phyloP scores from a whole-genome alignment of 2,329 filamentous ascomycete genomes.

The Hymenoscyphus linearis region DNA sequence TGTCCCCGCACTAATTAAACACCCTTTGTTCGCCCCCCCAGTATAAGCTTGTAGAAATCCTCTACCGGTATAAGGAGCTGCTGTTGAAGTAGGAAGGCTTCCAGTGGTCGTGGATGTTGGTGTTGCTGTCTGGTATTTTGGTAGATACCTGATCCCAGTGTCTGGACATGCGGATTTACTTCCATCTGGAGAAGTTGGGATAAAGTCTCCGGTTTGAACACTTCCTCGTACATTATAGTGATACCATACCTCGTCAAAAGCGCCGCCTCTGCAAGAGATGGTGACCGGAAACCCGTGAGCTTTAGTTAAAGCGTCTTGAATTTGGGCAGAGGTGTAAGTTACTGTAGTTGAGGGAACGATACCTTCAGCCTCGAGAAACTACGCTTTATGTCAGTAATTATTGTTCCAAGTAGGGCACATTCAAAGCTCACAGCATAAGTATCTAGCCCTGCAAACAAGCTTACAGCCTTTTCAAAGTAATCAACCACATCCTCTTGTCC shows the following conservation, averaged over 20 bases:
- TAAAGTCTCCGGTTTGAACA: conserved; percentile 10
- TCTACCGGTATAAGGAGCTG: conserved; percentile 39
- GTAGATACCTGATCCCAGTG: conserved; percentile 5
- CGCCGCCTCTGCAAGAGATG: conserved; percentile 39
- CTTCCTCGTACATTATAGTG: conserved; percentile 10
- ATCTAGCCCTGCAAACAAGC: conserved; percentile 49
- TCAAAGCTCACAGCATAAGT: conserved; percentile 7
- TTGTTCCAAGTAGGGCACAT: conserved; percentile 35
- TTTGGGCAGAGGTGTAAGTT: conserved; percentile 38
- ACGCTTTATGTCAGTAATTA: conserved; percentile 37
- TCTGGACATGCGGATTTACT: conserved; percentile 3
- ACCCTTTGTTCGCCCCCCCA: conserved; percentile 47
- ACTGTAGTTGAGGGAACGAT: conserved; percentile 42
- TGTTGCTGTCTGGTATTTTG: neutral
- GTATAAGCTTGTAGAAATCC: conserved; percentile 55
- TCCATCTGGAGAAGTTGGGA: conserved; percentile 9
- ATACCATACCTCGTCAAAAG: conserved; percentile 48
- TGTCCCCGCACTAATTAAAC: conserved; percentile 59
- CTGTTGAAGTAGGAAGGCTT: conserved; percentile 26
- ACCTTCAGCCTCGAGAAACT: conserved; percentile 43
- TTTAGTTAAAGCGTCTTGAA: conserved; percentile 38
- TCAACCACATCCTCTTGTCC: conserved; percentile 51
- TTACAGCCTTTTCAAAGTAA: conserved; percentile 60
- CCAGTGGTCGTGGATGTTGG: neutral
- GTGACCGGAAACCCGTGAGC: conserved; percentile 42